Evolutionary conservation across 2,329 filamentous ascomycete species (phyloP), one percentile per base, ranked within the genome.

Genomic region (Trichophyton simii): DNA sequence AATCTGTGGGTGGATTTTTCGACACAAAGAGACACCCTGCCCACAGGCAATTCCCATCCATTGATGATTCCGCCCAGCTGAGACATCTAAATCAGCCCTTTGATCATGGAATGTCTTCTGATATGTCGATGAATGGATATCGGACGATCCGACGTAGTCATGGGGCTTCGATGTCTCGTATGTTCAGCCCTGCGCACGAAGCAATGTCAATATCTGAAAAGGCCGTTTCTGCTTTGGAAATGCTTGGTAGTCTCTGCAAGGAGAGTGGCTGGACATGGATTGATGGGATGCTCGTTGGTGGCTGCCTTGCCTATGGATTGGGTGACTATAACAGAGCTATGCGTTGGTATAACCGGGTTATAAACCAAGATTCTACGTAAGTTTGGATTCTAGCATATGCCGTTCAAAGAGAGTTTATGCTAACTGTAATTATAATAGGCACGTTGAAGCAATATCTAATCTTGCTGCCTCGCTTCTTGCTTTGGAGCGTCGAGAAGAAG

Each of bases 391-490:
- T 3, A 34, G 15, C 22, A 60, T 55, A 44, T 54, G 36, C 9
- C 25, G 6, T 13, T 13, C 9, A 44, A 36, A 20, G 8, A 18
- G 13, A 13, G 22, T 50, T 8, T 38, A 46, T 15, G 3, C 62
- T 65, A 41, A 55, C 67, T 63, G 67, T 68, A 71, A 62, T 4
- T n/a, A 58, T 63, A 65, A 63, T 68, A 89, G 87, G 68, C 89
- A 96, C 72, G 87, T 96, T 57, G 94, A 99, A 76, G 91, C 92
- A 22, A 87, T 94, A 50, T 96, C 92, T 22, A 97, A 97, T 72
- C 83, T 95, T 63, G 94, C 92, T 22, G 92, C 92, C 22, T 91
- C 92, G 0, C 78, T 96, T 25, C 85, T 96, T 66, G 91, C 91
- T 62, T 81, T 97, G 8, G 86, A 89, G 63, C 85, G 87, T 63